Evolutionary conservation across 495 filamentous ascomycete genomes (phyloP), one percentile per base, ranked within the genome.

Genomic region (Podospora pseudoanserina): DNA sequence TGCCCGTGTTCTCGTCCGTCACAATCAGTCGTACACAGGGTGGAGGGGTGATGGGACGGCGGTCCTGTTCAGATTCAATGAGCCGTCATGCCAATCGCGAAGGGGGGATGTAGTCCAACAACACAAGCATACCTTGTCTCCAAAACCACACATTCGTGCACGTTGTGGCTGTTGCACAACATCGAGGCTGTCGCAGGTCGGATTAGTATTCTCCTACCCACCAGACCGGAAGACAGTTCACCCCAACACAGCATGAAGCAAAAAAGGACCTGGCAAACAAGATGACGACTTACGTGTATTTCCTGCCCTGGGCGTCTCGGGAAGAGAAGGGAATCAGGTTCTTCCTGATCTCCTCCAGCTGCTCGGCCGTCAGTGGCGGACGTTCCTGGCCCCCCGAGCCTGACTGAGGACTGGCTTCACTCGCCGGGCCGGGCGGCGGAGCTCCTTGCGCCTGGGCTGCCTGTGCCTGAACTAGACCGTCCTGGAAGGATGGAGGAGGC

Each of bases 91-190:
- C 28, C 56, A 70, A 62, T 39, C 28, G 39, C 64, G 20, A 34
- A 19, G 2, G 15, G 32, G 9, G 32, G 61, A 26, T 30, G 23
- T 39, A 57, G 27, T 49, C 34, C 27, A 54, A 15, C 32, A 54
- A 39, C 58, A 19, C 68, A 72, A 65, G 68, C 70, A 57, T 74
- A 96, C 93, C 86, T 99, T 99, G 79, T 99, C 95, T 65, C 95
- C 95, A 83, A 97, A 99, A 2, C 95, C 95, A 83, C 95, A 99
- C 95, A 99, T 99, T 62, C 95, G 91, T 70, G 95, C 95, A 65
- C 95, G 90, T 70, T 92, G 84, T 62, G 95, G 95, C 75, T 99
- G 95, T 79, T 99, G 95, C 65, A 92, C 90, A 65, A 97, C 91
- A 69, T 89, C 83, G 65, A 99, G 84, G 61, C 90, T 91, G 84